These are phyloP conservation scores for Morella rubra DNA, from an alignment of 306 rosid species.

Conservation along the genomic window DNA sequence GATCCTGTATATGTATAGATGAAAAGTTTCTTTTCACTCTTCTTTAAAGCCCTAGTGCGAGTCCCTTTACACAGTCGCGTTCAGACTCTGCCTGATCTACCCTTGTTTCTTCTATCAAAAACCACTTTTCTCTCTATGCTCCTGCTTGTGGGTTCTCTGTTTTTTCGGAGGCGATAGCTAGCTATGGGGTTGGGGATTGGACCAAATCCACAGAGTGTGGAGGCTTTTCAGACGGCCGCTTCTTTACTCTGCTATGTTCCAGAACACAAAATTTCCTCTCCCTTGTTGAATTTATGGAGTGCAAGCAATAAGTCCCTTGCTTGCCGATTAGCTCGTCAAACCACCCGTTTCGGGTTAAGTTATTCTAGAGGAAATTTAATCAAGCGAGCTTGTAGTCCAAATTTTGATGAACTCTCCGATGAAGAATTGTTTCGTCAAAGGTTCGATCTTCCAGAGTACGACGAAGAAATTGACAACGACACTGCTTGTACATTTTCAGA, in stretches of 20 bases:
- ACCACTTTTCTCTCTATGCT: conserved; percentile 9
- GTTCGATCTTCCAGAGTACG: neutral
- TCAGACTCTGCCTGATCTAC: conserved; percentile 9
- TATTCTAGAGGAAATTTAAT: conserved; percentile 23
- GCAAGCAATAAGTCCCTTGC: conserved; percentile 25
- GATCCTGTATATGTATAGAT: too few species aligned
- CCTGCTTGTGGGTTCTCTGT: conserved; percentile 13
- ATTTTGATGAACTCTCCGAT: conserved; percentile 35
- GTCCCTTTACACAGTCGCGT: conserved; percentile 22
- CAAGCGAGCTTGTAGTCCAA: conserved; percentile 29
- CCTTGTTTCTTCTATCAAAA: neutral
- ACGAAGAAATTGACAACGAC: conserved; percentile 21
- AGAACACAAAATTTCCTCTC: conserved; percentile 25
- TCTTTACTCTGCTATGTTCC: conserved; percentile 24
- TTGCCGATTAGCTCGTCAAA: conserved; percentile 19
- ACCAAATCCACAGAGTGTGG: conserved; percentile 39
- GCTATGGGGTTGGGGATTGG: conserved; percentile 46
- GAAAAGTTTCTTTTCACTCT: neutral
- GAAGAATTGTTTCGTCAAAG: conserved; percentile 32
- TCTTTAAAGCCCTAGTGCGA: neutral
- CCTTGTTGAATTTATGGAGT: conserved; percentile 19
- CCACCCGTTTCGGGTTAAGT: conserved; percentile 14
- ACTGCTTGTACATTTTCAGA: conserved; percentile 22
- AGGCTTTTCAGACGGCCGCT: conserved; percentile 18
- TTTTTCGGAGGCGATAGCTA: conserved; percentile 11